Base-by-base conservation (phyloP, 1,139 yeast species). In the Nakaseomyces uthaithaninus region DNA sequence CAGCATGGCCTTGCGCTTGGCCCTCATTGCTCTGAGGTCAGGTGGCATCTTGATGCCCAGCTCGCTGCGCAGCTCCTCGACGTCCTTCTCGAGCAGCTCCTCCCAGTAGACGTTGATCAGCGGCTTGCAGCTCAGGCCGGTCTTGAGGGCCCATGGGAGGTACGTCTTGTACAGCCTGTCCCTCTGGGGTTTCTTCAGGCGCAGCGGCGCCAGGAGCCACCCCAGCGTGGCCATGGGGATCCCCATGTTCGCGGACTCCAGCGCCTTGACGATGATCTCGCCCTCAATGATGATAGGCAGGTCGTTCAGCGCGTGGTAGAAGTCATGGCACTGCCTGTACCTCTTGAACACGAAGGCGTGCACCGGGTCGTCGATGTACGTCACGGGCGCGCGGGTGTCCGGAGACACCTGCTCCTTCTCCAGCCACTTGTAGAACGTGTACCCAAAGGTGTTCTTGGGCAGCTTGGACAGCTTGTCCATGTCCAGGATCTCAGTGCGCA, bases 211-310 rank as follows among this genome's bases (percentile, higher is more conserved):
- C 51, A 86, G 74, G 19, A 85, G 52, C 0, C 95, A 93, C 0
- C 95, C 95, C 40, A 93, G 63, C 0, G 95, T 95, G 8, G 96
- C 89, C 93, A 93, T 89, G 15, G 97, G 97, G 37, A 93, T 75
- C 2, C 95, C 95, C 45, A 91, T 74, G 59, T 91, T 91, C 60
- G 91, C 82, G 57, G 79, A 94, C 62, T 91, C 99, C 52, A 93
- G 77, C 20, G 89, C 83, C 62, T 91, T 91, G 19, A 91, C 83
- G 0, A 95, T 86, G 39, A 91, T 82, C 58, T 91, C 99, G 14
- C 98, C 99, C 56, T 91, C 98, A 51, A 93, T 77, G 31, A 84
- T 80, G 33, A 89, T 84, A 0, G 97, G 97, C 40, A 86, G 69
- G 7, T 94, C 93, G 0, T 94, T 82, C 28, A 91, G 71, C 2